Evolutionary conservation across 2,329 filamentous ascomycete genomes (phyloP), one percentile per base, ranked within the genome.

Genomic region (Phaeosphaeriaceae sp.): DNA sequence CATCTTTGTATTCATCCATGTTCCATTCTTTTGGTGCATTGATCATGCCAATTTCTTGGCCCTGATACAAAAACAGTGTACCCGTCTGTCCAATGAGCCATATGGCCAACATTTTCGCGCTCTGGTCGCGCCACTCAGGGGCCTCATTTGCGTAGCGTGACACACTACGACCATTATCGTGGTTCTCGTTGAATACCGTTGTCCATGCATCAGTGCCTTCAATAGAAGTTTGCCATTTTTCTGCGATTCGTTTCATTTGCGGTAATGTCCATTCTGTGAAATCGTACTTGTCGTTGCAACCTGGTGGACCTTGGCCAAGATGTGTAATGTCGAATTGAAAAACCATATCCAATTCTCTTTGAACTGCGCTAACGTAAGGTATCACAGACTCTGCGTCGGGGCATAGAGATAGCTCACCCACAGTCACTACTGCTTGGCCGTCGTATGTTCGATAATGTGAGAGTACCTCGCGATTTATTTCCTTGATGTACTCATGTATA

Each of bases 161-260:
- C 4, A 87, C 71, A 2, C 79, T 81, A 1, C 85, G 77, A 2
- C 79, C 78, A 48, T 84, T 79, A 62, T 87, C 85, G 65, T 87
- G 85, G 58, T 87, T 87, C 61, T 87, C 85, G 46, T 82, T 76
- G 61, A 86, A 88, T 0, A 80, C 76, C 0, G 83, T 84, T 0
- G 81, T 81, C 79, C 80, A 82, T 6, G 75, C 78, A 40, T 79
- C 75, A 1, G 67, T 72, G 17, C 77, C 76, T 23, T 77, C 71
- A 74, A 83, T 79, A 12, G 77, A 71, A 0, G 64, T 67, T 60
- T 83, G 80, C 75, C 78, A 81, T 23, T 75, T 74, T 18, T 56
- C 63, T 23, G 77, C 69, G 37, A 74, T 75, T 15, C 61, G 51
- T 54, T 74, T 75, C 61, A 78, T 72, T 33, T 76, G 71, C n/a